phyloP scores from a whole-genome alignment of 2,329 filamentous ascomycete genomes.

The Beauveria caledonica region DNA sequence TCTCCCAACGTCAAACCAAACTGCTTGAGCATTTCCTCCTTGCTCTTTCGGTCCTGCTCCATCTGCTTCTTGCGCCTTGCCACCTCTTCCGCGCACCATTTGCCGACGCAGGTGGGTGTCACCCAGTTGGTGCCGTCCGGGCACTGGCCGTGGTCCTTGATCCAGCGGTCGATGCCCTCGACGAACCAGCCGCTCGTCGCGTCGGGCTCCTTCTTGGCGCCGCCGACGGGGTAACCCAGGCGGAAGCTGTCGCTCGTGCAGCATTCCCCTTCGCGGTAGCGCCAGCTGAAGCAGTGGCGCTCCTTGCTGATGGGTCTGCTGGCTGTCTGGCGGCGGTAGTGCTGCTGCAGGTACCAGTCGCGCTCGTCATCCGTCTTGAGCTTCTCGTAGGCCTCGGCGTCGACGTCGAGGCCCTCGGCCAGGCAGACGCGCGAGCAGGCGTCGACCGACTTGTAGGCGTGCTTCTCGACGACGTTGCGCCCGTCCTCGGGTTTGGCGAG shows the following conservation, averaged over 20 bases:
- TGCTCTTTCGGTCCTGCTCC: not conserved
- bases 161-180: slow-evolving; percentile 39
- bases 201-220: slow-evolving; percentile 23
- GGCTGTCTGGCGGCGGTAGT: slow-evolving; percentile 18
- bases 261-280: slow-evolving; percentile 35
- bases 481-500: slow-evolving; percentile 32
- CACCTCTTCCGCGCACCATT: not conserved
- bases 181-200: slow-evolving; percentile 39
- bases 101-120: slow-evolving; percentile 20
- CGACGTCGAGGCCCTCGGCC: slow-evolving; percentile 28
- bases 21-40: not conserved
- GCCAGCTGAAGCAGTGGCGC: slow-evolving; percentile 38
- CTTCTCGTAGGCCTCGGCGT: slow-evolving; percentile 25
- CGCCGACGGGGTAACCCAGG: slow-evolving; percentile 30
- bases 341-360: slow-evolving; percentile 20
- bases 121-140: slow-evolving; percentile 29
- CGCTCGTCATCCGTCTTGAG: slow-evolving; percentile 22
- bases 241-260: slow-evolving; percentile 36
- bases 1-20: not conserved
- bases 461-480: slow-evolving; percentile 30
- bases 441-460: slow-evolving; percentile 36
- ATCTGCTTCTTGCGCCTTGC: not conserved
- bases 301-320: slow-evolving; percentile 21
- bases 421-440: slow-evolving; percentile 44
- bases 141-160: slow-evolving; percentile 36